Evolutionary conservation across 2,329 filamentous ascomycete genomes (phyloP), one percentile per base, ranked within the genome.

Genomic region (Hypoxylon sp.): DNA sequence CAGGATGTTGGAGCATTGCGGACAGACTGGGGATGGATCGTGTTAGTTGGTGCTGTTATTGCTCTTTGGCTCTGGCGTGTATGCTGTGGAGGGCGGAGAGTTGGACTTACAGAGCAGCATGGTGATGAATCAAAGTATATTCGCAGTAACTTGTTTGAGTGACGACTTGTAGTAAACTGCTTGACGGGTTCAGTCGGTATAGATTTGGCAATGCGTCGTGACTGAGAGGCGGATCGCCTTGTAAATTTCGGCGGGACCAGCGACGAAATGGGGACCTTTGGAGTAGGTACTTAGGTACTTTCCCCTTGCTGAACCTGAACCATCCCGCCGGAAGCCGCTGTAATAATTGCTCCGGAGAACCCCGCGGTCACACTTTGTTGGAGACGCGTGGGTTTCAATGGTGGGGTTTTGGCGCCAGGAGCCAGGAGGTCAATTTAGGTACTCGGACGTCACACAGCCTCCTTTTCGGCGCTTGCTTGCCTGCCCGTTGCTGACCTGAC

Each of bases 1-100:
- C 75, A 96, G 88, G 79, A 93, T 89, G 82, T 95, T 96, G 79
- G 89, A 89, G 84, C 92, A 96, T 77, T 88, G 87, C 52, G 92
- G 92, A 79, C 92, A 96, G 87, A 95, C 91, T 91, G 72, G 32
- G 32, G 28, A 4, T 4, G 40, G 22, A 20, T 22, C 40, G 3
- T 45, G 49, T 53, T 59, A 46, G 65, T 53, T 51, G n/a, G n/a
- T 46, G 30, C 18, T 33, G 33, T n/a, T n/a, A n/a, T n/a, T 30
- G 38, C 36, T 32, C 40, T 18, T n/a, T 6, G 36, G 11, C n/a
- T n/a, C n/a, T 2, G 7, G 36, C n/a, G 33, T 32, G 22, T 20
- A 28, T 54, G 50, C 3, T 38, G 48, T 18, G 11, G 38, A 12
- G 26, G 11, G 38, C 11, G 26, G 18, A 40, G 36, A 26, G 24